Conservation (phyloP, 2,329 filamentous ascomycete species). For the Curvularia verruculosa region DNA sequence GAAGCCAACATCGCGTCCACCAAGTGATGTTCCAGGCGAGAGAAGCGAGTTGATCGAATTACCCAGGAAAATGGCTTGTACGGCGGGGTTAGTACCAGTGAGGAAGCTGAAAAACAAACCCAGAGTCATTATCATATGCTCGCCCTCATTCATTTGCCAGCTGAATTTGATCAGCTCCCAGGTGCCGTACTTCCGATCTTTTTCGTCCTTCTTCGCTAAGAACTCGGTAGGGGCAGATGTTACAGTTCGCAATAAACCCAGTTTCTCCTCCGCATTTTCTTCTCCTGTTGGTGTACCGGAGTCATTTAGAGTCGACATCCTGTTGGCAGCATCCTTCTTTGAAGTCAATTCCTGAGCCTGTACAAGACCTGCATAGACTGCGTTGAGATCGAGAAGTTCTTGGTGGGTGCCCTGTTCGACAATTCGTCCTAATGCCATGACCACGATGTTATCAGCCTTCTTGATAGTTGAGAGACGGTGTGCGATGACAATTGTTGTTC, state of each 20-base stretch:
- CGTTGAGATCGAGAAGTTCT: conserved; percentile 70
- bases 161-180: conserved; percentile 53
- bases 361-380: conserved; percentile 83
- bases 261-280: conserved; percentile 32
- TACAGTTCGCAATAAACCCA: conserved; percentile 34
- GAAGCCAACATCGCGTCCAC: conserved; percentile 67
- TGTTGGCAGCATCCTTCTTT: conserved; percentile 29
- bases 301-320: conserved; percentile 28
- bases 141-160: conserved; percentile 42
- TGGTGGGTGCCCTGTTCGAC: conserved; percentile 92
- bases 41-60: conserved; percentile 81
- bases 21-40: conserved; percentile 63
- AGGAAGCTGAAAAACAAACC: conserved; percentile 51
- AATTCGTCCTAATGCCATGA: conserved; percentile 84
- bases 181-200: conserved; percentile 35
- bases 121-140: conserved; percentile 47
- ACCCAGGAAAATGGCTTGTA: conserved; percentile 76
- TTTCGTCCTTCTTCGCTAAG: conserved; percentile 46
- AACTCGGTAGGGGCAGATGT: conserved; percentile 68
- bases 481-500: conserved; percentile 95
- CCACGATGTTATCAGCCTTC: conserved; percentile 93
- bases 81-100: conserved; percentile 44
- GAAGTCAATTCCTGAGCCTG: conserved; percentile 72
- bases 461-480: conserved; percentile 94
- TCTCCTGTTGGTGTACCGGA: conserved; percentile 26